Percentiles rank a stretch among this genome's conserved stretches.
Evolutionary conservation across 2,329 filamentous ascomycete species (phyloP).

Genomic region (Cladosporium sp.): DNA sequence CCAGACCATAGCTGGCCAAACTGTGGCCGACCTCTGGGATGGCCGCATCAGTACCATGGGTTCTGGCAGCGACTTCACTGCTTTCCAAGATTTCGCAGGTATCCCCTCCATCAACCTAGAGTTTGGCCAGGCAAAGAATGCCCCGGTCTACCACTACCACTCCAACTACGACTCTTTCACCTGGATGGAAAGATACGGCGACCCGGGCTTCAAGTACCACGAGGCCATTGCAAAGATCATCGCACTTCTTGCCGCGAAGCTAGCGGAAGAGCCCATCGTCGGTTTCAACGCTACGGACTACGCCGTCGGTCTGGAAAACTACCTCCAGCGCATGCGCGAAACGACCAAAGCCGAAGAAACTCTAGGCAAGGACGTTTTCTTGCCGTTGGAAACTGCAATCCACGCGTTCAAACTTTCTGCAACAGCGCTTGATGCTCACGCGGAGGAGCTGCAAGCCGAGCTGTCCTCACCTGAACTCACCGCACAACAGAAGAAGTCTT

Average conservation of each 20-base stretch:
- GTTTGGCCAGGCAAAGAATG: conserved; percentile 36
- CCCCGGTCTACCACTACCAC: conserved; percentile 73
- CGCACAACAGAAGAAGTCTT: conserved; percentile 53
- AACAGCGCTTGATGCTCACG: neutral
- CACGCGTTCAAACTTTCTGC: conserved; percentile 18
- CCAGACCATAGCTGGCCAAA: conserved; percentile 69
- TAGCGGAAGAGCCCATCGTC: conserved; percentile 50
- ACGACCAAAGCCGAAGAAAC: conserved; percentile 16
- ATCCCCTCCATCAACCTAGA: conserved; percentile 51
- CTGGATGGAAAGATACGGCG: conserved; percentile 81
- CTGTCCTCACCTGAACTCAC: conserved; percentile 44
- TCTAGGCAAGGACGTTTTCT: conserved; percentile 38
- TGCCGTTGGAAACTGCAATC: conserved; percentile 45
- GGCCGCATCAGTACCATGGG: conserved; percentile 58
- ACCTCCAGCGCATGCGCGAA: conserved; percentile 36
- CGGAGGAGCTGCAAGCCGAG: conserved; percentile 26
- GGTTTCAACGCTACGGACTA: conserved; percentile 51
- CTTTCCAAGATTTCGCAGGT: conserved; percentile 55
- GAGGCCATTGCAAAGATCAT: conserved; percentile 49
- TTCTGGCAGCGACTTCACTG: conserved; percentile 53
- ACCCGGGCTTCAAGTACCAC: conserved; percentile 62
- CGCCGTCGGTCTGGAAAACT: conserved; percentile 42
- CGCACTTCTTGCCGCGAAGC: conserved; percentile 46
- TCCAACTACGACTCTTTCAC: conserved; percentile 80
- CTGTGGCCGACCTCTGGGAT: conserved; percentile 64